Evolutionary conservation across 2,329 filamentous ascomycete species (phyloP).

Genomic region (Metarhizium humberi): DNA sequence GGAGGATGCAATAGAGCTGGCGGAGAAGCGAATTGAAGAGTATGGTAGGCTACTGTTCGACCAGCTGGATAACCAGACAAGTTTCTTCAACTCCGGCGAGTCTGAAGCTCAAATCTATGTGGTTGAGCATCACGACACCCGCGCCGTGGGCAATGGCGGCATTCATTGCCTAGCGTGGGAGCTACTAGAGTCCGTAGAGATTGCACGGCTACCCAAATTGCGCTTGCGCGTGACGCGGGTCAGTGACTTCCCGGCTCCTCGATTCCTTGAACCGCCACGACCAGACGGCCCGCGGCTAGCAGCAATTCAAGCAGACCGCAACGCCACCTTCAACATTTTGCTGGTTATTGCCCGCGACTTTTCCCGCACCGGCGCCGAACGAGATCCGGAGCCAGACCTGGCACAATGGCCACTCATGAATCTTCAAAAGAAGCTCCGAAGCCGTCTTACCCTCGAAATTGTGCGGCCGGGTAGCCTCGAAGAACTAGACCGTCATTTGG

Average conservation of each 20-base stretch:
- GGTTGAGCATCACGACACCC: slow-evolving; percentile 14
- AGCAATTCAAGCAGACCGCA: slow-evolving; percentile 11
- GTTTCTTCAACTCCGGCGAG: slow-evolving; percentile 6
- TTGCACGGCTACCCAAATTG: slow-evolving; percentile 11
- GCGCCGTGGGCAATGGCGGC: slow-evolving; percentile 5
- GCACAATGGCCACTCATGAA: slow-evolving; percentile 20
- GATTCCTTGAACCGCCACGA: slow-evolving; percentile 1
- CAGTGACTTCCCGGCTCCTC: slow-evolving; percentile 13
- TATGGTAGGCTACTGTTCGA: slow-evolving; percentile 13
- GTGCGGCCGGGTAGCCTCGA: slow-evolving; percentile 16
- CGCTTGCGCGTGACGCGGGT: slow-evolving; percentile 15
- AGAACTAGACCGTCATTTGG: slow-evolving; percentile 15
- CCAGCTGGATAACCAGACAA: slow-evolving; percentile 10
- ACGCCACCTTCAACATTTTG: slow-evolving; percentile 14
- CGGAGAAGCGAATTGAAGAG: slow-evolving; percentile 12
- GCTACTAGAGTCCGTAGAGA: slow-evolving; percentile 14
- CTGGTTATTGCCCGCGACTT: slow-evolving; percentile 19
- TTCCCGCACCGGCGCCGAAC: slow-evolving; percentile 13
- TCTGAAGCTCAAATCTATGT: slow-evolving; percentile 15
- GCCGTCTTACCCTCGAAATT: slow-evolving; percentile 15
- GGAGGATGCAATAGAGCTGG: slow-evolving; percentile 7
- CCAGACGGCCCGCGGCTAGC: slow-evolving; percentile 9
- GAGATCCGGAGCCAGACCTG: slow-evolving; percentile 19
- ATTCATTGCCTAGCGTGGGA: slow-evolving; percentile 21
- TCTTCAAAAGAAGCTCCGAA: slow-evolving; percentile 16